Evolutionary conservation across 352 stramenopile genomes (phyloP), one percentile per base, ranked within the genome.

Genomic region (Globisporangium sylvaticum): DNA sequence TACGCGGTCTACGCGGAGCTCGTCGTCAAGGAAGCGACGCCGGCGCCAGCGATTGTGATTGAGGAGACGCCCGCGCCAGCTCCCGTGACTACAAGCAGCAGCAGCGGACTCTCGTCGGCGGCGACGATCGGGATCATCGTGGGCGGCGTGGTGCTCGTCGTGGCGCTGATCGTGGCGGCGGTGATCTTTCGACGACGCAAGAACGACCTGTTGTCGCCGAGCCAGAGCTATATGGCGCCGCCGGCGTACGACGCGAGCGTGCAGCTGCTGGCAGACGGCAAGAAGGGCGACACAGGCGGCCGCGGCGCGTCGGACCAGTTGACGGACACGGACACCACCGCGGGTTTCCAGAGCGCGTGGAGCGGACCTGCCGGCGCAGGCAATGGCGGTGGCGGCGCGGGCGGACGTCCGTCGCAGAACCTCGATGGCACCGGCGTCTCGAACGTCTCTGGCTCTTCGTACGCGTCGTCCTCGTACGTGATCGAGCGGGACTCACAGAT

Each of bases 81-180:
- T 20, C 14, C 39, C 25, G 42, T 42, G 18, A 39, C 34, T 1
- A 65, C 37, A 31, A 31, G 5, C 8, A 48, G 27, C 22, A 75
- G 73, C 32, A 58, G 67, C 15, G 72, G 78, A 0, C 64, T 91
- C 10, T 90, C 83, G 1, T 70, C 70, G n/a, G 74, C 62, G 2
- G 75, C 75, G 18, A 78, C 80, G 15, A 75, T 90, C 63, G 81
- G 75, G 14, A 90, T 91, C 64, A 70, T 90, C 60, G 75, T 89
- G n/a, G 79, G 76, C 12, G 76, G 67, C 15, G 66, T 89, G 60
- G 74, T 90, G 32, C 60, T 87, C 7, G 66, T 88, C 0, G 72
- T 79, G 20, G 80, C 70, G 7, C n/a, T 88, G 9, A 53, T 81
- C 15, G 74, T 84, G n/a, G 67, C 77, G 15, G 72, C 71, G 3